Base-by-base conservation (phyloP, 345 rosid species). In the Carallia brachiata region DNA sequence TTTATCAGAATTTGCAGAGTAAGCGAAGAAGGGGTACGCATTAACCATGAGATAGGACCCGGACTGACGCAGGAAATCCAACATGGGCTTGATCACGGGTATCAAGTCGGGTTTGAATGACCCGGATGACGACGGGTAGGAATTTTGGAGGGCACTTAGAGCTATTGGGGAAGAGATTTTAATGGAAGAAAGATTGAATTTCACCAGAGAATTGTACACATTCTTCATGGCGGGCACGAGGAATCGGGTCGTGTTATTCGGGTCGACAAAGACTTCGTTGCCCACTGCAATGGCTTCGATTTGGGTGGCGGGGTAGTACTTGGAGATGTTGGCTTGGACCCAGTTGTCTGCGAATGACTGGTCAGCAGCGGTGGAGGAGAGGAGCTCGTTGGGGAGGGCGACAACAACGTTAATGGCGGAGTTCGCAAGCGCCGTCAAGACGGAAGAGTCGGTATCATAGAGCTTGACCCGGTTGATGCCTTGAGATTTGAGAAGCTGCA, bases 221-320 rank as follows among this genome's bases (percentile, higher is more conserved):
- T 90, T 90, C 53, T 70, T 89, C 97, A 92, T 92, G 65, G 99
- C 99, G 4, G 97, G 85, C 0, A 95, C 93, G 55, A 95, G 90
- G 70, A 32, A 86, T 47, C 44, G 17, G 12, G 92, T 91, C 6
- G 87, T 90, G 84, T 91, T 87, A 2, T 79, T 82, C 0, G 91
- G 88, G 69, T 88, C 97, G 54, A 77, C 97, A 66, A 95, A 92
- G 1, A 92, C 96, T 70, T 95, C 99, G 65, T 95, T 95, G 0
- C 99, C 99, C 0, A 95, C 90, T 1, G 97, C 93, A 61, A 95
- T 82, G 47, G 96, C 90, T 82, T 85, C 92, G 52, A 95, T 89
- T 39, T 78, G 53, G 7, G 76, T 73, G 6, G 53, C 13, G 0
- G 96, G 98, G 40, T 78, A 74, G 82, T 81, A 87, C 2, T 82